phyloP scores from a whole-genome alignment of 2,329 filamentous ascomycete species.

The Lomentospora prolificans region DNA sequence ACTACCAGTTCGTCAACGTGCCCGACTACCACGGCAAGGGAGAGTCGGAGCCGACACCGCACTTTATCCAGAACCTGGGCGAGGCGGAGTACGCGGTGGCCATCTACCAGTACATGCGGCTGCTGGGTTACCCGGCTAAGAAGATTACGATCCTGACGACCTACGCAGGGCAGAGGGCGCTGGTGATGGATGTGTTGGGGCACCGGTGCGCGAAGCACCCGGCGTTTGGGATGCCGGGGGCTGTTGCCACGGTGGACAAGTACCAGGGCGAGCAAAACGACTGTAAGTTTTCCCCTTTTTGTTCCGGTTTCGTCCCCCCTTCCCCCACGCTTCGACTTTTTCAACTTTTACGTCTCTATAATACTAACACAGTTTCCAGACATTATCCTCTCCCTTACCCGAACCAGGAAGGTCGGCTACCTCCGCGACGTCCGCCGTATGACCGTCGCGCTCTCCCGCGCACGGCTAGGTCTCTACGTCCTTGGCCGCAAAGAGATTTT shows the following conservation, averaged over 20 bases:
- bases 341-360: constrained; percentile 8
- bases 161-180: constrained; percentile 82
- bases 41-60: constrained; percentile 80
- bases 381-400: constrained; percentile 84
- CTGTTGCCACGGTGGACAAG: constrained; percentile 92
- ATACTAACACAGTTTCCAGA: constrained; percentile 49
- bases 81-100: constrained; percentile 97
- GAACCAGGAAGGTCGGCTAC: constrained; percentile 83
- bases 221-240: constrained; percentile 80
- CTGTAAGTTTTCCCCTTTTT: constrained; percentile 53
- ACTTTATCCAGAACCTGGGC: constrained; percentile 93
- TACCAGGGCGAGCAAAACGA: constrained; percentile 99
- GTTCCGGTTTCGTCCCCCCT: background rate
- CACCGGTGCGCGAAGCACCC: constrained; percentile 76
- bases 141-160: constrained; percentile 86
- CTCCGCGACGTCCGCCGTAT: constrained; percentile 86
- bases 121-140: constrained; percentile 78
- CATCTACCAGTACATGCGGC: constrained; percentile 92
- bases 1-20: constrained; percentile 96
- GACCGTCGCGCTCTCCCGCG: constrained; percentile 88
- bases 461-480: constrained; percentile 83
- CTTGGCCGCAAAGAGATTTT: constrained; percentile 83
- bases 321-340: constrained; percentile 1
- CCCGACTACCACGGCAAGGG: constrained; percentile 84
- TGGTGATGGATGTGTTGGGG: constrained; percentile 77